Conservation (phyloP, 83 land plant genomes). For the Diphasiastrum complanatum region DNA sequence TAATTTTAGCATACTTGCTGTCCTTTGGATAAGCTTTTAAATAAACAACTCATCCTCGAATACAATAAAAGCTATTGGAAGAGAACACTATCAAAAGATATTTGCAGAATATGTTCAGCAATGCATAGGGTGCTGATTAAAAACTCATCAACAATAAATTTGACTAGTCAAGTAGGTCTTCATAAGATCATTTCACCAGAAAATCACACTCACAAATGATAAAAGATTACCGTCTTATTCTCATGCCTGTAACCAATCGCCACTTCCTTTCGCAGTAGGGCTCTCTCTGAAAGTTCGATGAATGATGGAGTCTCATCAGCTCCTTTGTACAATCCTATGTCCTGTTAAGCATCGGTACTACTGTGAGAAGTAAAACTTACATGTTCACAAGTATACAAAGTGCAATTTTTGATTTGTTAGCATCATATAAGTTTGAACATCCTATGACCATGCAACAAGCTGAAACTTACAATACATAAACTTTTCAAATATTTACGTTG, state of each 20-base stretch:
- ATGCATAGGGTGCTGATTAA: no score
- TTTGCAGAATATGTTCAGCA: no score
- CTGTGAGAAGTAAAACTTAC: background rate
- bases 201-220: background rate
- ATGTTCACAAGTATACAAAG: background rate
- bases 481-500: no score
- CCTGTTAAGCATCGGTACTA: conserved; percentile 45
- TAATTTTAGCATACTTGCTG: no score
- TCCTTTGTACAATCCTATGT: conserved; percentile 60
- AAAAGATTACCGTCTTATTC: conserved; percentile 50
- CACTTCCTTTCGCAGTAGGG: conserved; percentile 61
- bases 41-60: no score
- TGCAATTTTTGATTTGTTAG: background rate
- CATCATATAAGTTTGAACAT: no score
- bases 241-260: conserved; percentile 72
- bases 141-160: no score
- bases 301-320: conserved; percentile 72
- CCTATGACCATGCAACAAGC: no score
- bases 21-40: no score
- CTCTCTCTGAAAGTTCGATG: conserved; percentile 72
- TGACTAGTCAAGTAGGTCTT: background rate
- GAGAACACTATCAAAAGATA: no score
- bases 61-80: no score
- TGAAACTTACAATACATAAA: no score
- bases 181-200: background rate